Percentiles rank a stretch among this genome's conserved stretches.
phyloP scores from a whole-genome alignment of 805 yeast species.

The Candida sonorensis region DNA sequence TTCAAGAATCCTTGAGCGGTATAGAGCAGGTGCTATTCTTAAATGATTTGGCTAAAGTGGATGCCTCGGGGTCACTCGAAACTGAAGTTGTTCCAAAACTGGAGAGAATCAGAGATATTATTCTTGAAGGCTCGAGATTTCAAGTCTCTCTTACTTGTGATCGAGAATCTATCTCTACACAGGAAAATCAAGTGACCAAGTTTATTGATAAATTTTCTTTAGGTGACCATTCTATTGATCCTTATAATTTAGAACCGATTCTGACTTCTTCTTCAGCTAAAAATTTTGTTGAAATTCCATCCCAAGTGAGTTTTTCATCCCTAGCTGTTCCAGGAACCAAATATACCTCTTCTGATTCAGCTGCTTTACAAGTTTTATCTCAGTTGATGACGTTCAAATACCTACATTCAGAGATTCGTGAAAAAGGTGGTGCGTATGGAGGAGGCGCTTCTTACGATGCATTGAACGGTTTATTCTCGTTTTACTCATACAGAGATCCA shows the following conservation, averaged over 20 bases:
- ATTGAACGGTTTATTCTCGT: constrained; percentile 70
- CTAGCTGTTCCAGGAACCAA: constrained; percentile 58
- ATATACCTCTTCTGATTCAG: constrained; percentile 69
- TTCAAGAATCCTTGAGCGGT: constrained; percentile 66
- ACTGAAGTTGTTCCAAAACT: constrained; percentile 61
- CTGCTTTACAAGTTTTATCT: constrained; percentile 75
- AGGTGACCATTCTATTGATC: constrained; percentile 4
- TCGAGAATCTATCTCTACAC: constrained; percentile 29
- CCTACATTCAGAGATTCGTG: constrained; percentile 84
- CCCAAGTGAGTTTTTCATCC: constrained; percentile 83
- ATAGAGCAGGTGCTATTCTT: constrained; percentile 70
- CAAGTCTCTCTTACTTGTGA: constrained; percentile 57
- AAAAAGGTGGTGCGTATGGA: constrained; percentile 97
- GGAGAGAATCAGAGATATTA: constrained; percentile 37
- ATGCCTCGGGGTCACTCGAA: constrained; percentile 42
- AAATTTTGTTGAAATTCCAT: constrained; percentile 65
- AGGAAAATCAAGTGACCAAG: constrained; percentile 29
- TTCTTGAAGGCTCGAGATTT: constrained; percentile 38
- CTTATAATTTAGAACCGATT: constrained; percentile 8
- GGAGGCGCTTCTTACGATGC: constrained; percentile 88
- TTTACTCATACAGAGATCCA: constrained; percentile 93
- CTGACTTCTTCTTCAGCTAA: constrained; percentile 12
- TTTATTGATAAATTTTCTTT: constrained; percentile 21
- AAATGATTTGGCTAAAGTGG: constrained; percentile 48
- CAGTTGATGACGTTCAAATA: constrained; percentile 76